Evolutionary conservation across 306 rosid species (phyloP), one percentile per base, ranked within the genome.

Genomic region (Lathyrus oleraceus): DNA sequence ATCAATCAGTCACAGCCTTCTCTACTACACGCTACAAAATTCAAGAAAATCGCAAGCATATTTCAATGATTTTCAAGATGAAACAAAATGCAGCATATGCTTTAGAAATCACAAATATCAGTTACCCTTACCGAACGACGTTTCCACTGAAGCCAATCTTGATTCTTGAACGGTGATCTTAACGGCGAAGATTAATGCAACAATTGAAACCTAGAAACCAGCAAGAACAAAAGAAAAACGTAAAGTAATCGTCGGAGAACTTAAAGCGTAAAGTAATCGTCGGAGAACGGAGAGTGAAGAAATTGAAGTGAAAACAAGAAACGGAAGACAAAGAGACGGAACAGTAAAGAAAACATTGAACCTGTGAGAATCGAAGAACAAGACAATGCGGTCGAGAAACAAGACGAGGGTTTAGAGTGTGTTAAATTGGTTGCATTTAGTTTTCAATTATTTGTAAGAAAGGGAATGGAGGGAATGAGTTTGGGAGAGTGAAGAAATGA

Each of bases 1-100:
- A 77, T 73, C 76, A 20, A 75, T 73, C 76, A 20, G 30, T 71
- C 79, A 67, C 61, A 48, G 44, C 25, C 15, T 57, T 47, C 70
- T 80, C 64, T 3, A 60, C 45, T 47, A 70, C 73, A 72, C 13
- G 60, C 59, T 64, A 20, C 66, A 53, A 71, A 70, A 48, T 72
- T 53, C 74, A 32, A 54, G 1, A 68, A 73, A 77, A 78, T 10
- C 67, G 15, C 57, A 35, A 65, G 43, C 44, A 1, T 72, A 64
- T 61, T 59, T 52, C 81, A 69, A 27, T 32, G 28, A 64, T 47
- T 43, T 49, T 57, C 38, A 12, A 40, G 9, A 71, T 16, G 11
- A 28, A 59, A 35, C 39, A 35, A 75, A 69, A 53, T 48, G 51
- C 40, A 51, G 69, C 14, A 14, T 32, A 32, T 32, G 38, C 6